A percentile compares a stretch with the other conserved stretches of the same genome.
These are phyloP conservation scores for Haematococcus sp. DNA, from an alignment of 139 green algal species.

Conservation along the genomic window DNA sequence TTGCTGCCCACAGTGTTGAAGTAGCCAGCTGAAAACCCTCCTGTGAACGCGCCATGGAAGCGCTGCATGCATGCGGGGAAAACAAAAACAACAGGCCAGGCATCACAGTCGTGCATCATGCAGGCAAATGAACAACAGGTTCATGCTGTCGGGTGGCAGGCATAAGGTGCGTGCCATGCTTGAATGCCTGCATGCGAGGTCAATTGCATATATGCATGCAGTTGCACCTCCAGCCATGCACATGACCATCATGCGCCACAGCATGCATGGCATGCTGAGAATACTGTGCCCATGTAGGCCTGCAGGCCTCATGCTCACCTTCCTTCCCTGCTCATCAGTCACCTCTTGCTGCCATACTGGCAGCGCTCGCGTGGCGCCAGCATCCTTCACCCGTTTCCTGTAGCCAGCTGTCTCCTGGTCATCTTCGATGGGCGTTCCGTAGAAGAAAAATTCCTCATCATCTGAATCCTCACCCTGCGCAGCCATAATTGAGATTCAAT, in stretches of 20 bases:
- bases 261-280: neutral
- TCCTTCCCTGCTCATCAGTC: conserved; percentile 76
- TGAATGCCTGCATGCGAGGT: neutral
- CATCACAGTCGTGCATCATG: no score
- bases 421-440: conserved; percentile 62
- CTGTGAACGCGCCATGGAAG: conserved; percentile 97
- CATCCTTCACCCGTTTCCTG: conserved; percentile 46
- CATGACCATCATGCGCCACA: neutral
- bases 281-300: neutral
- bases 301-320: conserved; percentile 20
- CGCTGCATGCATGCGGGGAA: conserved; percentile 11
- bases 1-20: conserved; percentile 92
- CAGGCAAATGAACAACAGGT: no score
- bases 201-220: no score
- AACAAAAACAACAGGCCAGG: no score
- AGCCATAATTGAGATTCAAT: neutral
- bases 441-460: conserved; percentile 69
- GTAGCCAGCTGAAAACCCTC: conserved; percentile 90
- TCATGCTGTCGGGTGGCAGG: no score
- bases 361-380: conserved; percentile 17
- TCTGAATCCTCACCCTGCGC: conserved; percentile 27
- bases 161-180: no score
- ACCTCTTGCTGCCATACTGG: conserved; percentile 72
- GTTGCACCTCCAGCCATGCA: neutral
- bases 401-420: conserved; percentile 40